These are phyloP conservation scores for Phytophthora citrophthora DNA, from an alignment of 352 stramenopile species.

Conservation along the genomic window DNA sequence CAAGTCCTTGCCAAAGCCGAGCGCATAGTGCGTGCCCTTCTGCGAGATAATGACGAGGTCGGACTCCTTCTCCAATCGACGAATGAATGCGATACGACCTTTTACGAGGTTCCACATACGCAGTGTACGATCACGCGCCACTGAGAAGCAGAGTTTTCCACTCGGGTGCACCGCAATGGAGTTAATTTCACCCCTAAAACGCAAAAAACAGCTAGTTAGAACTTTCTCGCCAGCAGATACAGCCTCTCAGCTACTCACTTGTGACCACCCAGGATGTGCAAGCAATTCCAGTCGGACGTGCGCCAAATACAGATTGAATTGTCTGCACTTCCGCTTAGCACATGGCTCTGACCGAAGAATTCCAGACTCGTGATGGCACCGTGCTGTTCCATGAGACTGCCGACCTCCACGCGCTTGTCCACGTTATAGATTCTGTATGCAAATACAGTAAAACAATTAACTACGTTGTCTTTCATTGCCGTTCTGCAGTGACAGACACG, in stretches of 20 bases:
- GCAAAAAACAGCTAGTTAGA: background rate
- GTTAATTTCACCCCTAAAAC: conserved; percentile 72
- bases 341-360: conserved; percentile 87
- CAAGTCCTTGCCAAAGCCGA: conserved; percentile 75
- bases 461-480: background rate
- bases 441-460: background rate
- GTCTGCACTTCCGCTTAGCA: conserved; percentile 89
- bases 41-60: conserved; percentile 79
- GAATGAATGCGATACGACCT: conserved; percentile 88
- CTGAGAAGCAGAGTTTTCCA: conserved; percentile 88
- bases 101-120: conserved; percentile 93
- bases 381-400: conserved; percentile 88
- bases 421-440: conserved; percentile 85
- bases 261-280: conserved; percentile 90
- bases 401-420: conserved; percentile 87
- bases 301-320: conserved; percentile 92
- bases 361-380: conserved; percentile 87
- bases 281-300: conserved; percentile 89
- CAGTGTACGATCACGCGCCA: conserved; percentile 83
- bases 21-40: conserved; percentile 70
- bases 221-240: background rate
- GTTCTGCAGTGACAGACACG: conserved; percentile 6
- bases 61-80: conserved; percentile 83
- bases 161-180: conserved; percentile 89
- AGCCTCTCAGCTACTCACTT: conserved; percentile 50